Evolutionary conservation across 257 asterid species (phyloP).

Genomic region (Solanum corneliomulleri): DNA sequence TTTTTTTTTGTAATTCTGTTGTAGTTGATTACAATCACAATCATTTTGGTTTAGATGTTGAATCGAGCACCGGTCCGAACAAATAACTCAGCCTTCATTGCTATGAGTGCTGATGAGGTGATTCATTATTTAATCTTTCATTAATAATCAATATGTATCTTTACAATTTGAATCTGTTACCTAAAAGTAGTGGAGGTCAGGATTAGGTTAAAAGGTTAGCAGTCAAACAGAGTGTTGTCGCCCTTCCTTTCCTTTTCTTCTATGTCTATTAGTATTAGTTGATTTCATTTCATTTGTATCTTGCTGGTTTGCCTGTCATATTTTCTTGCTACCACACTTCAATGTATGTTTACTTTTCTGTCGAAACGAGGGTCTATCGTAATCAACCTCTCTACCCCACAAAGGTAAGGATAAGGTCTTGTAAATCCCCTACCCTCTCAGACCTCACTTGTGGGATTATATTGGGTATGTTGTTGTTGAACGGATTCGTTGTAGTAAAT

Average conservation of each 20-base stretch:
- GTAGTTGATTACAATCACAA: background rate
- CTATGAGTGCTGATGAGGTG: background rate
- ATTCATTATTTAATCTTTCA: background rate
- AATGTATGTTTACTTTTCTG: rapidly evolving
- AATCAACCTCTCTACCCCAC: background rate
- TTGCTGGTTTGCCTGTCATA: background rate
- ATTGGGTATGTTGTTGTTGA: background rate
- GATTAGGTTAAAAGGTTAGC: too few species aligned
- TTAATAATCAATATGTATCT: background rate
- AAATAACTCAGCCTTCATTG: background rate
- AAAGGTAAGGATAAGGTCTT: background rate
- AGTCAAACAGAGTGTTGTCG: too few species aligned
- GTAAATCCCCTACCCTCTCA: background rate
- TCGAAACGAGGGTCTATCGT: background rate
- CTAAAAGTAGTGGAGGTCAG: too few species aligned
- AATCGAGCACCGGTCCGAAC: background rate
- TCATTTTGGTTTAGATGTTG: background rate
- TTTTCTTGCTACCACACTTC: background rate
- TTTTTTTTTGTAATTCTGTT: background rate
- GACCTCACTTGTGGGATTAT: background rate
- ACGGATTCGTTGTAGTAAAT: background rate
- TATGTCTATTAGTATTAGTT: too few species aligned
- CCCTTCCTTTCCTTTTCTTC: too few species aligned
- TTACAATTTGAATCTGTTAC: too few species aligned
- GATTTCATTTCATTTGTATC: background rate